A percentile compares a stretch with the other conserved stretches of the same genome.
phyloP scores from a whole-genome alignment of 805 yeast genomes.

The Saccharomycopsis sp. region DNA sequence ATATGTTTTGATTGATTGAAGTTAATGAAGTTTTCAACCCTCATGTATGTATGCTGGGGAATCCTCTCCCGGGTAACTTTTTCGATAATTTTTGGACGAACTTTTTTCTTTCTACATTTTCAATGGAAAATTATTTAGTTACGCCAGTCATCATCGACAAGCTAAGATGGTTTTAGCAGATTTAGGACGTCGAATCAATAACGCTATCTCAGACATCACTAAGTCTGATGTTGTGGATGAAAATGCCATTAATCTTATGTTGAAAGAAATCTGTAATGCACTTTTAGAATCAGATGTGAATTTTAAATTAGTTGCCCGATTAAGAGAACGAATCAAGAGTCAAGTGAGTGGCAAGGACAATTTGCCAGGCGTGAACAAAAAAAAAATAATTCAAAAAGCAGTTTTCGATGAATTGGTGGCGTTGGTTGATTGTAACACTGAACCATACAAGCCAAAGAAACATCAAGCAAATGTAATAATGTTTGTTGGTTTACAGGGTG shows the following conservation, averaged over 20 bases:
- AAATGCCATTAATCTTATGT: conserved; percentile 57
- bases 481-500: conserved; percentile 98
- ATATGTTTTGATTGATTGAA: not conserved
- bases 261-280: conserved; percentile 87
- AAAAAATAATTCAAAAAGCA: conserved; percentile 78
- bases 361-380: conserved; percentile 57
- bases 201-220: conserved; percentile 61
- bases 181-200: conserved; percentile 67
- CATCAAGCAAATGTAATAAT: conserved; percentile 73
- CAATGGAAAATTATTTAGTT: not conserved
- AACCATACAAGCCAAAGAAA: conserved; percentile 79
- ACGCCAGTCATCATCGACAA: conserved; percentile 26
- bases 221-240: conserved; percentile 53
- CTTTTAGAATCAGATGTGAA: conserved; percentile 92
- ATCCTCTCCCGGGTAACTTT: not conserved
- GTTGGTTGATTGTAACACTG: conserved; percentile 61
- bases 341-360: conserved; percentile 48
- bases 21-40: not conserved
- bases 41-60: not conserved
- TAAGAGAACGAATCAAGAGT: conserved; percentile 64
- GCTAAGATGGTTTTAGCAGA: conserved; percentile 41
- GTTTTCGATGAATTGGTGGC: conserved; percentile 89
- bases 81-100: not conserved
- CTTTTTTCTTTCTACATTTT: not conserved
- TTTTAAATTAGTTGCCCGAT: conserved; percentile 67